Evolutionary conservation across 768 basidiomycete genomes (phyloP), one percentile per base, ranked within the genome.

Genomic region (Candolleomyces efflorescens): DNA sequence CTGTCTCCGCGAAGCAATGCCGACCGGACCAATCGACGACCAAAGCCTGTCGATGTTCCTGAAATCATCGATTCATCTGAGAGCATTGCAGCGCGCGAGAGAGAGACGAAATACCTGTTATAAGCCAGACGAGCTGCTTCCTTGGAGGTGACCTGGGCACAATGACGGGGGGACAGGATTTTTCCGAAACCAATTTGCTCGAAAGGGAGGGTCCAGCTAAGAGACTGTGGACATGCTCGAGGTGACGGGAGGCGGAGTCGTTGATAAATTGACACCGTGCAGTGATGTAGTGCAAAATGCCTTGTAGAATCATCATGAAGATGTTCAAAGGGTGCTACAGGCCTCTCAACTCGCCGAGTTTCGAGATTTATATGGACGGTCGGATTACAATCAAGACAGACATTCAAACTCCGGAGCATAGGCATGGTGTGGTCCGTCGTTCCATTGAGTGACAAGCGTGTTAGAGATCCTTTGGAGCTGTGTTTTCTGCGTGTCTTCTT

Each of bases 21-120:
- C 17, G 75, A 62, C 13, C 58, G 62, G 12, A 81, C 77, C 10
- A 87, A 71, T 5, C 79, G 78, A 47, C 72, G 75, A 15, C 86
- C 86, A 59, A 87, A 80, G 18, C 85, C 85, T 27, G 81, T 80
- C 17, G 84, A 82, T 4, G 82, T 77, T 5, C 84, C 61, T 20
- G 24, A 2, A 46, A 55, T 56, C 55, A 27, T 63, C 56, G 4
- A 24, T 26, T 10, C 18, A 38, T 63, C 26, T 38, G 20, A 20
- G 17, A 6, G 13, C 11, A 32, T 10, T 43, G 12, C 26, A 24
- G 18, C 17, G 37, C n/a, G 24, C 3, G n/a, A 69, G 61, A 18
- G 71, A 58, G 59, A 18, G 49, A 67, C 69, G 62, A 70, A 18
- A 66, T 71, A 32, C 73, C 68, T 11, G 68, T 68, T 26, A 71